phyloP scores from a whole-genome alignment of 23 red algal genomes.

The Gracilaria caudata region DNA sequence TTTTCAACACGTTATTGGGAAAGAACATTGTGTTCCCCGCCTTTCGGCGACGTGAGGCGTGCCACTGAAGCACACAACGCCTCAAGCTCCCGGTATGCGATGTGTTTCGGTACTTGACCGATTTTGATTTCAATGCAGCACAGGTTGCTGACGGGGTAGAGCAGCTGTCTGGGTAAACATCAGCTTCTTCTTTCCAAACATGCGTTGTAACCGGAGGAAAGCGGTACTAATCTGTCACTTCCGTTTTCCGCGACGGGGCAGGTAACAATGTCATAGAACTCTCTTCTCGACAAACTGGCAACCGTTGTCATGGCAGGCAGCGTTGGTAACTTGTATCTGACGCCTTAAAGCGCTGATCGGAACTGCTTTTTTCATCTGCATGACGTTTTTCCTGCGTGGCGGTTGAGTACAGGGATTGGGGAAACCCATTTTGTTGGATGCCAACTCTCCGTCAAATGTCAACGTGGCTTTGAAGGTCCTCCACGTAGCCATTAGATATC shows the following conservation, averaged over 20 bases:
- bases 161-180: not conserved
- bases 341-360: not conserved
- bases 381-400: not conserved
- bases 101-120: not conserved
- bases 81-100: slow-evolving; percentile 11
- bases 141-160: not conserved
- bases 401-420: not conserved
- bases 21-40: not conserved
- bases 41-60: slow-evolving; percentile 21
- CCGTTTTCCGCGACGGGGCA: not conserved
- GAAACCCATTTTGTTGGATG: not conserved
- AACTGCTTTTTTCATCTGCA: not conserved
- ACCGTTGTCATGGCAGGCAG: no score
- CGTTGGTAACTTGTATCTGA: no score
- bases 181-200: not conserved
- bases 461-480: not conserved
- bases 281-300: not conserved
- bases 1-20: slow-evolving; percentile 44
- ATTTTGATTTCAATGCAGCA: not conserved
- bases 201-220: not conserved
- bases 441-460: not conserved
- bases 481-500: not conserved
- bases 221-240: not conserved
- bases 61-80: not conserved
- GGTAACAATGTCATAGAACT: not conserved